Conservation (phyloP, 768 basidiomycete species). For the Amanita molliuscula region DNA sequence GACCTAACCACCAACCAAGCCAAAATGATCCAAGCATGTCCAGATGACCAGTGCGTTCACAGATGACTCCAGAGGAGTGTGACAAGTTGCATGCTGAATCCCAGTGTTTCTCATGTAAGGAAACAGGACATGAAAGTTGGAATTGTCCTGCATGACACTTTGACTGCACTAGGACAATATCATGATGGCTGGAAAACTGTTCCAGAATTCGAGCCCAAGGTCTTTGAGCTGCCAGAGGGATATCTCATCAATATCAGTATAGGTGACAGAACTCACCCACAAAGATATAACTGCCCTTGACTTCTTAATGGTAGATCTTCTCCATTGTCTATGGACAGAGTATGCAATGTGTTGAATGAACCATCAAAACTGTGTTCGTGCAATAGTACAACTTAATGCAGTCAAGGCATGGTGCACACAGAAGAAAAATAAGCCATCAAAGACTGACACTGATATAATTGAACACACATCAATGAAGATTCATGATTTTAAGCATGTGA, state of each 20-base stretch:
- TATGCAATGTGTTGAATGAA: too few relatives aligned
- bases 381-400: background rate
- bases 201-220: too few relatives aligned
- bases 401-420: background rate
- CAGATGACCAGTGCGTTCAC: background rate
- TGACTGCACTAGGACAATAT: constrained; percentile 7
- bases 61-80: constrained; percentile 9
- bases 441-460: background rate
- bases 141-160: constrained; percentile 11
- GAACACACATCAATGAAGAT: constrained; percentile 15
- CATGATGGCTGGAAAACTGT: background rate
- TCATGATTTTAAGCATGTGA: constrained; percentile 10
- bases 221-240: too few relatives aligned
- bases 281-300: too few relatives aligned
- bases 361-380: too few relatives aligned
- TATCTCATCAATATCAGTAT: too few relatives aligned
- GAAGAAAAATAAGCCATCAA: too few relatives aligned
- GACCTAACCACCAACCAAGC: too few relatives aligned
- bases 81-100: constrained; percentile 11
- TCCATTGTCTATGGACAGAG: too few relatives aligned
- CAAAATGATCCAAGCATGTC: too few relatives aligned
- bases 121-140: constrained; percentile 13
- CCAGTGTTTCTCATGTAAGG: constrained; percentile 14
- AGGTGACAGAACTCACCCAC: too few relatives aligned
- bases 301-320: too few relatives aligned